Evolutionary conservation across 208 protist genomes (phyloP), one percentile per base, ranked within the genome.

Genomic region (Phytomonas sp.): DNA sequence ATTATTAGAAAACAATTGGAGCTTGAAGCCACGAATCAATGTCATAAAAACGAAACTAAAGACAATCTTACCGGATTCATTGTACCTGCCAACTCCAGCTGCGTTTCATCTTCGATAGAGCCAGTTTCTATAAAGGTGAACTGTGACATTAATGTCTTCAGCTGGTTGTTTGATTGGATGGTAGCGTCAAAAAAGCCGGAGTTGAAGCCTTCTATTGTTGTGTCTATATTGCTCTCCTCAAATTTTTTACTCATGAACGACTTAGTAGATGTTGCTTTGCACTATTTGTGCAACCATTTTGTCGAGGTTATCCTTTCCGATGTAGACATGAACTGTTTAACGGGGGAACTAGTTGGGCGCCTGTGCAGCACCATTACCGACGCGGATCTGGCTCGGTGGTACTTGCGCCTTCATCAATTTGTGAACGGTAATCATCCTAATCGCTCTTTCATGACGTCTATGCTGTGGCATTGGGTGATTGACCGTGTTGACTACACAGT

Each of bases 151-250:
- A 49, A 49, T 56, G 83, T 86, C 12, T 94, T 94, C 67, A 67
- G 80, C 16, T 94, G 88, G 85, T 72, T 94, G n/a, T 70, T 94
- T 60, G 42, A 74, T 30, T 88, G 86, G 76, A 56, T 91, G 37
- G 63, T 60, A 19, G 45, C 32, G 83, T 74, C 5, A 75, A 82
- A 26, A 30, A 71, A n/a, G 45, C 80, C 76, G 0, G 60, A 66
- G 31, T 66, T 93, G 59, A 86, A 81, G 0, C 67, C 63, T 12
- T 30, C 66, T 29, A 94, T 91, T 67, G 83, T 79, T 42, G 84
- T 92, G 14, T 91, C 81, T 23, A 70, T 94, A 29, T 72, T 78
- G 6, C 78, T 94, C 10, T 83, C 86, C 14, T 89, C 88, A 0
- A 83, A 79, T 49, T 94, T 92, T 67, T 64, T 94, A 36, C 70